A percentile compares a stretch with the other conserved stretches of the same genome.
Conservation (phyloP, 2,329 filamentous ascomycete genomes). For the Pseudopithomyces chartarum region DNA sequence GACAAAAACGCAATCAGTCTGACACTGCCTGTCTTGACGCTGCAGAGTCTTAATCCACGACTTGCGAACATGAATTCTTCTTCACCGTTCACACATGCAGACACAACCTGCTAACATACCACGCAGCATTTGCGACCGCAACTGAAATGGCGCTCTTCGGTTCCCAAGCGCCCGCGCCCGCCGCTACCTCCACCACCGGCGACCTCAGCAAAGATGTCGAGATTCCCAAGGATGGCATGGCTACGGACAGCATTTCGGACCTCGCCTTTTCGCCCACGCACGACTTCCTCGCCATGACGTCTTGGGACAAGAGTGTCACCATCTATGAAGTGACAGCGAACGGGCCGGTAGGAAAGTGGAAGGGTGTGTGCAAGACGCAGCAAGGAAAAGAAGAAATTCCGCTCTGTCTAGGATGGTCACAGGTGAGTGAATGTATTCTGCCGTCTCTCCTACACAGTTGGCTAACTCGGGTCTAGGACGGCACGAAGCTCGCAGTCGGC, state of each 20-base stretch:
- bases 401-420: constrained; percentile 84
- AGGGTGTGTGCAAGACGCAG: constrained; percentile 78
- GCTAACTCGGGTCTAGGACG: constrained; percentile 66
- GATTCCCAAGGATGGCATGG: constrained; percentile 61
- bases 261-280: constrained; percentile 77
- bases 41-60: not conserved
- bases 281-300: constrained; percentile 86
- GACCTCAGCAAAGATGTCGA: constrained; percentile 90
- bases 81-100: too few species aligned
- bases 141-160: constrained; percentile 66
- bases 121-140: constrained; percentile 6
- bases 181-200: constrained; percentile 74
- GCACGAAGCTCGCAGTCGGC: constrained; percentile 82
- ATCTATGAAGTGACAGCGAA: constrained; percentile 92
- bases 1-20: not conserved
- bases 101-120: not conserved
- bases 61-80: too few species aligned
- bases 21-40: not conserved
- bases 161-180: constrained; percentile 55
- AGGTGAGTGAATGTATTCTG: constrained; percentile 61
- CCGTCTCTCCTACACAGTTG: not conserved
- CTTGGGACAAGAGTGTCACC: constrained; percentile 97
- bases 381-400: constrained; percentile 60
- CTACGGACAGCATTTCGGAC: constrained; percentile 88
- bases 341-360: constrained; percentile 80